A percentile compares a stretch with the other conserved stretches of the same genome.
Conservation (phyloP, 2,329 filamentous ascomycete species). For the Fusarium sp. region DNA sequence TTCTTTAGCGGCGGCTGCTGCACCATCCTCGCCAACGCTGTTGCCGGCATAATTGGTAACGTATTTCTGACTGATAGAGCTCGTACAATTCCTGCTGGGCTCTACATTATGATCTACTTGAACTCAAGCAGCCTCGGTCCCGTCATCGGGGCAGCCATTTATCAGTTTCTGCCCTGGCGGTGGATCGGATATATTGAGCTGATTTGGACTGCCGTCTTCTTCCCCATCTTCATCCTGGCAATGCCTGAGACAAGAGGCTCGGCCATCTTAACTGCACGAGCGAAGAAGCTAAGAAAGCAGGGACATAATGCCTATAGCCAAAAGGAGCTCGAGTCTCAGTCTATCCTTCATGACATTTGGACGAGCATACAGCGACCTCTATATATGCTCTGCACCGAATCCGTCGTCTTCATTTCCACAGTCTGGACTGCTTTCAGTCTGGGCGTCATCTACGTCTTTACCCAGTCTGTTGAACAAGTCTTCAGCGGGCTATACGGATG, state of each 20-base stretch:
- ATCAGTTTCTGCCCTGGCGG: constrained; percentile 19
- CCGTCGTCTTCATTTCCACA: constrained; percentile 9
- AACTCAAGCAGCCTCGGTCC: constrained; percentile 25
- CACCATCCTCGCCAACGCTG: constrained; percentile 10
- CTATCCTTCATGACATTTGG: constrained; percentile 11
- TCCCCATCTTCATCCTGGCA: constrained; percentile 27
- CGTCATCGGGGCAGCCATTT: constrained; percentile 23
- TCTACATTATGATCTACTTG: constrained; percentile 32
- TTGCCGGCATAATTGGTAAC: constrained; percentile 13
- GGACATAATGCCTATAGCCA: constrained; percentile 14
- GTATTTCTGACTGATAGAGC: constrained; percentile 20
- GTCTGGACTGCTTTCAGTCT: constrained; percentile 29
- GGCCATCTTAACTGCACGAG: constrained; percentile 4
- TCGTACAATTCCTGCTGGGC: constrained; percentile 12
- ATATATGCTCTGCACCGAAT: constrained; percentile 31
- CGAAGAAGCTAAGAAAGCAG: constrained; percentile 9
- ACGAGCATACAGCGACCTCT: constrained; percentile 16
- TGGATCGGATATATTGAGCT: constrained; percentile 34
- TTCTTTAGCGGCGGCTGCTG: constrained; percentile 32
- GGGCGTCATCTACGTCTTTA: constrained; percentile 23
- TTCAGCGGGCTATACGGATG: constrained; percentile 20
- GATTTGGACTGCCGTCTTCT: constrained; percentile 30
- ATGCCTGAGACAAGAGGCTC: constrained; percentile 25
- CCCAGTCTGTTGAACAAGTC: constrained; percentile 27
- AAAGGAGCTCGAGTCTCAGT: constrained; percentile 21